Conservation (phyloP, 148 eudicot genomes). For the Spergularia marina region DNA sequence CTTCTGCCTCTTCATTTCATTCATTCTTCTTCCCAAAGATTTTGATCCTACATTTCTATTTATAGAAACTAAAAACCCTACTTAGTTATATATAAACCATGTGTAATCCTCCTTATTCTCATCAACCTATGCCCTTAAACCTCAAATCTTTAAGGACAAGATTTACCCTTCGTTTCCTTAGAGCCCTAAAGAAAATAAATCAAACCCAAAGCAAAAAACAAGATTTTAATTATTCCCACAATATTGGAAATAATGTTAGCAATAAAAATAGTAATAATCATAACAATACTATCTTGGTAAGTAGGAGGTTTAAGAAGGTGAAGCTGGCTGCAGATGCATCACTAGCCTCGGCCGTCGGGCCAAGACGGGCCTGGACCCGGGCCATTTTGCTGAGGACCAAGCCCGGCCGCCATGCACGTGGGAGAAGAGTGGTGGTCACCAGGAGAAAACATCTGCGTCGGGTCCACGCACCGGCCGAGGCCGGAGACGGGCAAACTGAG, state of each 20-base stretch:
- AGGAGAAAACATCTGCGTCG: background rate
- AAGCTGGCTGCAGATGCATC: constrained; percentile 58
- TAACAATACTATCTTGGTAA: background rate
- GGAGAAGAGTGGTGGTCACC: background rate
- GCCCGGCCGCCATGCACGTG: constrained; percentile 7
- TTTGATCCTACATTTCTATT: constrained; percentile 9
- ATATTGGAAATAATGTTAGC: no score
- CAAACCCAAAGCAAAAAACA: constrained; percentile 8
- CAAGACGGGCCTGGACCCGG: constrained; percentile 65
- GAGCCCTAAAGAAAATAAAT: constrained; percentile 50
- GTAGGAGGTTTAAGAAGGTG: constrained; percentile 28
- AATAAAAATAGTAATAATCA: background rate
- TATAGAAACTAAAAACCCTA: constrained; percentile 22
- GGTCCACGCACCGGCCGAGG: background rate
- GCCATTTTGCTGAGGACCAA: constrained; percentile 43
- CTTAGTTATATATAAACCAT: constrained; percentile 14
- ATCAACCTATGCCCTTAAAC: constrained; percentile 18
- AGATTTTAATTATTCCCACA: background rate
- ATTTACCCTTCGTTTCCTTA: constrained; percentile 52
- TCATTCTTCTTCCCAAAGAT: constrained; percentile 10
- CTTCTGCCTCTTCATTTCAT: background rate
- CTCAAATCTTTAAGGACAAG: constrained; percentile 43
- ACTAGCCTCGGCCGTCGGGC: constrained; percentile 64
- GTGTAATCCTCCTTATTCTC: constrained; percentile 14
- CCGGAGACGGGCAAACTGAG: background rate